Evolutionary conservation across 805 yeast genomes (phyloP).

Genomic region (Alloascoidea africana): DNA sequence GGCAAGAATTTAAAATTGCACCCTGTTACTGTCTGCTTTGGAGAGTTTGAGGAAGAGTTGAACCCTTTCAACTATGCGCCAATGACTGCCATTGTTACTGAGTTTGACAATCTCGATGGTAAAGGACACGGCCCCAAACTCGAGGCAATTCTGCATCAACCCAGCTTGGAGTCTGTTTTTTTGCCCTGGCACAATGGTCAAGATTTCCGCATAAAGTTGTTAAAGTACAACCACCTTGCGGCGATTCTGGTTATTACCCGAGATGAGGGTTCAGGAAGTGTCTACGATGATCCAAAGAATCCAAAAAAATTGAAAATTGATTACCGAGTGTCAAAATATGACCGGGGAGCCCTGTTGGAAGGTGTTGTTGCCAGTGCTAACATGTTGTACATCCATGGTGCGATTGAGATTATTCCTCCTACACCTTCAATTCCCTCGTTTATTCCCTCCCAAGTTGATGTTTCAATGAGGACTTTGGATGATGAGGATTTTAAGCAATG

Average conservation of each 20-base stretch:
- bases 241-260: slow-evolving; percentile 29
- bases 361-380: slow-evolving; percentile 27
- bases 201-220: slow-evolving; percentile 17
- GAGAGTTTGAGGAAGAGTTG: slow-evolving; percentile 24
- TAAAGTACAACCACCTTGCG: slow-evolving; percentile 23
- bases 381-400: slow-evolving; percentile 32
- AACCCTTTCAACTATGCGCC: slow-evolving; percentile 28
- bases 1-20: slow-evolving; percentile 36
- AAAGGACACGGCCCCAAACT: slow-evolving; percentile 35
- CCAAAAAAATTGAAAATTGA: slow-evolving; percentile 22
- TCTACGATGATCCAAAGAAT: slow-evolving; percentile 18
- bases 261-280: slow-evolving; percentile 27
- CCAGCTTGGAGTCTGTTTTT: slow-evolving; percentile 22
- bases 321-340: slow-evolving; percentile 25
- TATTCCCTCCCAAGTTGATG: slow-evolving; percentile 18
- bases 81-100: slow-evolving; percentile 31
- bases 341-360: slow-evolving; percentile 22
- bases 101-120: slow-evolving; percentile 35
- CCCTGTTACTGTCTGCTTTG: slow-evolving; percentile 27
- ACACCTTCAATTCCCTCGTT: slow-evolving; percentile 22
- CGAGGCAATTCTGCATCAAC: slow-evolving; percentile 33
- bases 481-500: slow-evolving; percentile 26
- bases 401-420: slow-evolving; percentile 24
- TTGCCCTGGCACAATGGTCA: slow-evolving; percentile 27
- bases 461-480: slow-evolving; percentile 20